phyloP scores from a whole-genome alignment of 257 asterid species.

The Mentha longifolia region DNA sequence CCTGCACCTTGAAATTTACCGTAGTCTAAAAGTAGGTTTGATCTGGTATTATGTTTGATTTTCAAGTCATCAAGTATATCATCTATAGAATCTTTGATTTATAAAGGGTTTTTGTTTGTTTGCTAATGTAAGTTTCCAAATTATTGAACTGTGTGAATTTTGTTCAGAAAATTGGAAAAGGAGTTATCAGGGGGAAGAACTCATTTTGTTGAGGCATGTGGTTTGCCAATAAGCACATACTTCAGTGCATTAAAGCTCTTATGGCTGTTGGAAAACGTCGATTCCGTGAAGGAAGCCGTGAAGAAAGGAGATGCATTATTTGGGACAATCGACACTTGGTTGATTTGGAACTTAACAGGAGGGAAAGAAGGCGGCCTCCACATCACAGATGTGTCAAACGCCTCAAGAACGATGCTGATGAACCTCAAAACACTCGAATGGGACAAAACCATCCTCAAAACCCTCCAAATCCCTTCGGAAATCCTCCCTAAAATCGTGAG shows the following conservation, averaged over 20 bases:
- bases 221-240: conserved; percentile 89
- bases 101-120: not conserved
- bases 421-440: conserved; percentile 79
- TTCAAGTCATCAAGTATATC: too few species aligned
- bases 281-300: conserved; percentile 61
- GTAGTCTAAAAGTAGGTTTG: not conserved
- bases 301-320: conserved; percentile 79
- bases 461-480: conserved; percentile 49
- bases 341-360: conserved; percentile 95
- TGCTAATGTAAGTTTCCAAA: not conserved
- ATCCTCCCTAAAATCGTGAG: conserved; percentile 77
- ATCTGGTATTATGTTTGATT: not conserved
- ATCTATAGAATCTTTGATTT: not conserved
- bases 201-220: conserved; percentile 79
- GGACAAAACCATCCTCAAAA: conserved; percentile 61
- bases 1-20: not conserved
- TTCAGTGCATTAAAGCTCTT: conserved; percentile 86
- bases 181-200: conserved; percentile 84
- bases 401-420: conserved; percentile 96
- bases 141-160: conserved; percentile 33
- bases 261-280: conserved; percentile 87
- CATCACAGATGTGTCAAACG: conserved; percentile 86
- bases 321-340: conserved; percentile 93
- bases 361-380: conserved; percentile 73
- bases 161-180: conserved; percentile 75